A percentile compares a stretch with the other conserved stretches of the same genome.
These are phyloP conservation scores for Tetrapisispora nanseiensis DNA, from an alignment of 805 yeast genomes.

Conservation along the genomic window DNA sequence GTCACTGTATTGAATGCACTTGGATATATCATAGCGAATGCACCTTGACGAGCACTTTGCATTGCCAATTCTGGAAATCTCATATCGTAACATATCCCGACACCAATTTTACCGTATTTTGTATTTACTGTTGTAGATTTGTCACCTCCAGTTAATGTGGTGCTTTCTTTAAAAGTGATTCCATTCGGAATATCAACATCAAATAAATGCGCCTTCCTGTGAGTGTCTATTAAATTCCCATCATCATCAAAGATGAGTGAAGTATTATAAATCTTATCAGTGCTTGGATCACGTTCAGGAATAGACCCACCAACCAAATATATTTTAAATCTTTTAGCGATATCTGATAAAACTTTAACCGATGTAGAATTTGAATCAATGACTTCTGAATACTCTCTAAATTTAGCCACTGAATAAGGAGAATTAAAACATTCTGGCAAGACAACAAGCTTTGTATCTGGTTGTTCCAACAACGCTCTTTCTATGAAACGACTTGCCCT, in stretches of 20 bases:
- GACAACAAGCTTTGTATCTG: conserved; percentile 64
- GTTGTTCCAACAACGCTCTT: conserved; percentile 49
- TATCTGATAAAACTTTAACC: conserved; percentile 46
- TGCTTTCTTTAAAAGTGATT: conserved; percentile 77
- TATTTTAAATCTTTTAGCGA: conserved; percentile 58
- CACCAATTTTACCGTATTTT: conserved; percentile 46
- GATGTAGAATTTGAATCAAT: conserved; percentile 60
- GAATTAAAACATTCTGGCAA: conserved; percentile 96
- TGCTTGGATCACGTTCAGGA: conserved; percentile 61
- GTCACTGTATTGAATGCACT: conserved; percentile 81
- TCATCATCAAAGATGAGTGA: conserved; percentile 58
- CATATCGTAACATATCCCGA: conserved; percentile 79
- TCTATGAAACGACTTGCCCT: conserved; percentile 56
- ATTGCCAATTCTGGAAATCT: conserved; percentile 72
- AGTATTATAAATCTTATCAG: conserved; percentile 57
- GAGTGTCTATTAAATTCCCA: conserved; percentile 78
- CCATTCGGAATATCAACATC: conserved; percentile 90
- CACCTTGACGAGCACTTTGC: conserved; percentile 54
- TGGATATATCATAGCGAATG: conserved; percentile 73
- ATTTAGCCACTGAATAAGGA: conserved; percentile 82
- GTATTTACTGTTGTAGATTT: conserved; percentile 56
- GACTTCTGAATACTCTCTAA: conserved; percentile 79
- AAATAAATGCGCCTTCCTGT: conserved; percentile 82
- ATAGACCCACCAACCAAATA: conserved; percentile 84
- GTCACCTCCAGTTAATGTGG: conserved; percentile 65